Conservation (phyloP, 192 early-diverging fungal species). For the Backusella liffmaniae region DNA sequence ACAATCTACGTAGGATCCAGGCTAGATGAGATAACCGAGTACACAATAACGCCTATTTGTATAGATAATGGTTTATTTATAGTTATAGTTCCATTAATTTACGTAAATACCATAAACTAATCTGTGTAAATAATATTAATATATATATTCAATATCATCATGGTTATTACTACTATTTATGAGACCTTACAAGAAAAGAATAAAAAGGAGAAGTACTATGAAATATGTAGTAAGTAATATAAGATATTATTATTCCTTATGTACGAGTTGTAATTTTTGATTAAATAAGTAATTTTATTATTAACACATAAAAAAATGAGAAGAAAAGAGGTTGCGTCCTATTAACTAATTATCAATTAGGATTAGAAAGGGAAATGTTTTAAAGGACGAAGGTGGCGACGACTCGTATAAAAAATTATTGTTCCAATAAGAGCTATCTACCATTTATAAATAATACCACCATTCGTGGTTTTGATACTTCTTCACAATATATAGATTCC, state of each 20-base stretch:
- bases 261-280: neutral
- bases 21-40: neutral
- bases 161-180: neutral
- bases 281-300: neutral
- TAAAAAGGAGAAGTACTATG: neutral
- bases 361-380: neutral
- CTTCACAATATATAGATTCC: neutral
- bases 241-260: neutral
- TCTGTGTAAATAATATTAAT: too few species aligned
- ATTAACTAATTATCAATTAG: neutral
- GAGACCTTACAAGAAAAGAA: neutral
- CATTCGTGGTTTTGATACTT: neutral
- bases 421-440: neutral
- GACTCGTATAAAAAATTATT: neutral
- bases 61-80: neutral
- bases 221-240: neutral
- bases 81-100: neutral
- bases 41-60: neutral
- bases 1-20: neutral
- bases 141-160: neutral
- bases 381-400: neutral
- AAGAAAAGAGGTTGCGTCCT: neutral
- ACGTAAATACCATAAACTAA: neutral
- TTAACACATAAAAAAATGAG: neutral
- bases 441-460: neutral